A percentile compares a stretch with the other conserved stretches of the same genome.
Evolutionary conservation across 1,284 basidiomycete genomes (phyloP).

Genomic region (Jaminaea rosea): DNA sequence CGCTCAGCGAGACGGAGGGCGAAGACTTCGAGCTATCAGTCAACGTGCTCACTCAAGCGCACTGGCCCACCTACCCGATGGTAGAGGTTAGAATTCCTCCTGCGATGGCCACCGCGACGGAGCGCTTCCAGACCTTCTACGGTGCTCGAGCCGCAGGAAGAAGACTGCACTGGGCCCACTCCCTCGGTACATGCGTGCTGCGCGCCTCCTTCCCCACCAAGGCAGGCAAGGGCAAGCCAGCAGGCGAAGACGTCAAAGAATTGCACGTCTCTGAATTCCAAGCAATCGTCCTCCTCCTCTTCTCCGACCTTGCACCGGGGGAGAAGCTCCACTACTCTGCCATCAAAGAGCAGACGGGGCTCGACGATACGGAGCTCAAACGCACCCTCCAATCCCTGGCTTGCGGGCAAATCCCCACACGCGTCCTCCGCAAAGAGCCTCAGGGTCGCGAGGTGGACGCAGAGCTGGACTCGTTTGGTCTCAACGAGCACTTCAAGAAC

Average conservation of each 20-base stretch:
- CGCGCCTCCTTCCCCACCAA: constrained; percentile 43
- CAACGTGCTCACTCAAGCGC: constrained; percentile 54
- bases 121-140: constrained; percentile 37
- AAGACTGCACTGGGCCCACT: constrained; percentile 42
- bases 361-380: constrained; percentile 59
- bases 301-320: constrained; percentile 56
- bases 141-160: constrained; percentile 35
- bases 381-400: constrained; percentile 84
- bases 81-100: constrained; percentile 22
- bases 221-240: constrained; percentile 14
- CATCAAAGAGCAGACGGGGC: constrained; percentile 62
- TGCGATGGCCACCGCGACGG: constrained; percentile 13
- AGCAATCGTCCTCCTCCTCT: constrained; percentile 75
- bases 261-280: constrained; percentile 85
- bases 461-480: constrained; percentile 67
- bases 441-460: constrained; percentile 68
- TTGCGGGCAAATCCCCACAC: constrained; percentile 66
- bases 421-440: constrained; percentile 74
- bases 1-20: constrained; percentile 15
- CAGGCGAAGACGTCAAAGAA: constrained; percentile 73
- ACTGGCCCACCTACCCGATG: constrained; percentile 52
- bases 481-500: constrained; percentile 77
- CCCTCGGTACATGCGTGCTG: constrained; percentile 35
- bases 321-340: constrained; percentile 59
- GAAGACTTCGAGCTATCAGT: constrained; percentile 50